Evolutionary conservation across 306 rosid genomes (phyloP).

Genomic region (Glycine latifolia): DNA sequence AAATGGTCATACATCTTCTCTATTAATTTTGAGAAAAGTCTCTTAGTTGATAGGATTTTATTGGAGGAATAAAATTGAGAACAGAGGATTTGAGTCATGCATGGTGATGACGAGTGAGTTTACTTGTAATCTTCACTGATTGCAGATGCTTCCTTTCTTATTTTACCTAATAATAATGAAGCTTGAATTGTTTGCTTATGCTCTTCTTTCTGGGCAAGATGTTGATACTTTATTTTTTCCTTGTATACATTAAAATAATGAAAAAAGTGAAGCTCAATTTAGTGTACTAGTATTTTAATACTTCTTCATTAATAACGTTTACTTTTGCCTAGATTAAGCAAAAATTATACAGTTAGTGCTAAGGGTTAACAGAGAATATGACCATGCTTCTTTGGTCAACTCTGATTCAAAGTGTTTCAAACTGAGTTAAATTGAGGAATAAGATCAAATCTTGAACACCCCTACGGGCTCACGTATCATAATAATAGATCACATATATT

Average conservation of each 20-base stretch:
- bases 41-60: constrained; percentile 6
- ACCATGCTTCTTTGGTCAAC: no score
- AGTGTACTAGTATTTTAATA: neutral
- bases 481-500: no score
- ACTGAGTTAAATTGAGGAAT: no score
- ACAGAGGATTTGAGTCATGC: constrained; percentile 2
- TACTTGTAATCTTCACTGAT: neutral
- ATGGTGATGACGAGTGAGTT: neutral
- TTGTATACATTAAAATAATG: no score
- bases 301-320: neutral
- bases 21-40: neutral
- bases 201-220: neutral
- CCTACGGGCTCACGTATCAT: no score
- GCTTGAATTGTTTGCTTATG: neutral
- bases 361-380: no score
- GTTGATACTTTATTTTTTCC: no score
- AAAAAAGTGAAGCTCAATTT: no score
- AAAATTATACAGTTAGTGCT: neutral
- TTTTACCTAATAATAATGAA: neutral
- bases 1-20: neutral
- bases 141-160: neutral
- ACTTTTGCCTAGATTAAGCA: neutral
- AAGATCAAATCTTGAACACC: no score
- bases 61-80: constrained; percentile 20
- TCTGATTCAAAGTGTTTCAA: no score